Base-by-base conservation (phyloP, 1,284 basidiomycete genomes). In the Inonotus hispidus region DNA sequence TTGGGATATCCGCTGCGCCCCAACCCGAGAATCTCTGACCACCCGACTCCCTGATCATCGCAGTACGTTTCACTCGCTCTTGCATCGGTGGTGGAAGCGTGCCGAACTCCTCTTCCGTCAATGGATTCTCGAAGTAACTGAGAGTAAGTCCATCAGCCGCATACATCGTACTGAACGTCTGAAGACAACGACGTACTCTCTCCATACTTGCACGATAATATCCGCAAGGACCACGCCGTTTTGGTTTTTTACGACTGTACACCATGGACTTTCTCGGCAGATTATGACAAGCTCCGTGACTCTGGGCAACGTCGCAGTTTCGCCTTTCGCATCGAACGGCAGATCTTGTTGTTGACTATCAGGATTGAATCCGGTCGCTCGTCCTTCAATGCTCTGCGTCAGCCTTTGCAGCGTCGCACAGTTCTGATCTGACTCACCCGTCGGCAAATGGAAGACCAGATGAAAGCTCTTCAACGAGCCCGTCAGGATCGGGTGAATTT, bases 241-340 rank as follows among this genome's bases (percentile, higher is more conserved):
- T 10, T 86, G 82, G 67, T 89, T 91, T 69, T 77, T 82, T 50
- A 92, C 79, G 62, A 84, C 83, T 10, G 88, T 90, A 70, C 89
- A 90, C 90, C 90, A 92, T 1, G 90, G 90, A 53, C 82, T 85
- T 45, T 78, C 73, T 53, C 84, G 80, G n/a, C 84, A 84, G 70
- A 92, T 85, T 64, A 92, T 77, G 65, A 88, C 82, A 62, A 92
- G 73, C 66, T 88, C 83, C 25, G 77, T 74, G n/a, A 91, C 85
- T 49, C 90, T 83, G 1, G 90, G 90, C 27, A 91, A 75, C 1
- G 89, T 91, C 23, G 90, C 90, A 0, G 89, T 88, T 69, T 92
- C 84, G 67, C 89, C 85, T 68, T 87, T 88, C 43, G 78, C 77
- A 0, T 77, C 78, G 68, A 91, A 87, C 1, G 80, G 78, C 14